These are phyloP conservation scores for Calonectria pteridis DNA, from an alignment of 2,329 filamentous ascomycete species.

Conservation along the genomic window DNA sequence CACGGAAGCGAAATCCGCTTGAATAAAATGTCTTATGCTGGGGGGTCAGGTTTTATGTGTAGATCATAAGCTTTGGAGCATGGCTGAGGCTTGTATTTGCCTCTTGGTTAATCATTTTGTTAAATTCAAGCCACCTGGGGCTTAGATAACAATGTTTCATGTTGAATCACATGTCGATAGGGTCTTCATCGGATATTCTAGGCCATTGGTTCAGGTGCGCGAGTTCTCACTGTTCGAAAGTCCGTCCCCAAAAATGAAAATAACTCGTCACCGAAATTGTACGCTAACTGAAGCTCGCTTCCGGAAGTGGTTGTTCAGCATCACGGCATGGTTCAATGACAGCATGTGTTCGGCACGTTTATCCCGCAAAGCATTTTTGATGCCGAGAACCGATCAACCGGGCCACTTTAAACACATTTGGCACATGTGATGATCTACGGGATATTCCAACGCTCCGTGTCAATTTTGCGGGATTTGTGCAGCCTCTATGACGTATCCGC, in stretches of 20 bases:
- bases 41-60: too few species aligned
- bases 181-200: neutral
- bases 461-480: neutral
- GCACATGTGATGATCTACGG: neutral
- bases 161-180: neutral
- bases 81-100: neutral
- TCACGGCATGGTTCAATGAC: too few species aligned
- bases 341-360: neutral
- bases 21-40: too few species aligned
- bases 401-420: neutral
- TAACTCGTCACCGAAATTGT: neutral
- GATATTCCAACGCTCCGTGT: neutral
- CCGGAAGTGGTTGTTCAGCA: neutral
- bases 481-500: neutral
- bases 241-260: too few species aligned
- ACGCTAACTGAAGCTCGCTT: too few species aligned
- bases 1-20: too few species aligned
- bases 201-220: neutral
- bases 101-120: neutral
- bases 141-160: neutral
- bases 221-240: neutral
- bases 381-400: neutral
- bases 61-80: neutral
- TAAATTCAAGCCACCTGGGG: neutral
- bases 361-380: neutral